These are phyloP conservation scores for Boletales sp. DNA, from an alignment of 768 basidiomycete species.

Conservation along the genomic window DNA sequence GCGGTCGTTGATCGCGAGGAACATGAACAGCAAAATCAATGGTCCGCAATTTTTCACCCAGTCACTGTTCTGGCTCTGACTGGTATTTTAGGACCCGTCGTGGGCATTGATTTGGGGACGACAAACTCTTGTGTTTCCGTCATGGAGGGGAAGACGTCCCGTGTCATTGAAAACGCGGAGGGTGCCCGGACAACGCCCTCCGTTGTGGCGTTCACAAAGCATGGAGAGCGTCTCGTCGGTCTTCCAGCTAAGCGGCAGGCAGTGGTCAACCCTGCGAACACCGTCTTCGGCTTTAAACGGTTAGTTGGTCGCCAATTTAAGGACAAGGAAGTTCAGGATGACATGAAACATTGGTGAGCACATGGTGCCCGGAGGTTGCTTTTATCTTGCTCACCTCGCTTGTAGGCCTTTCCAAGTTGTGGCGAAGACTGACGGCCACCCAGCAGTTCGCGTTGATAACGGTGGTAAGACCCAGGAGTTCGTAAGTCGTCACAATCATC, in stretches of 20 bases:
- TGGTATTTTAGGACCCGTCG: conserved; percentile 62
- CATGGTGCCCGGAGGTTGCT: neutral
- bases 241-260: conserved; percentile 97
- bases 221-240: conserved; percentile 94
- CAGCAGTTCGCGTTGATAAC: conserved; percentile 81
- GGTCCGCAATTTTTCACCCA: conserved; percentile 42
- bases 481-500: conserved; percentile 43
- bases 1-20: conserved; percentile 76
- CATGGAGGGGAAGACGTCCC: conserved; percentile 93
- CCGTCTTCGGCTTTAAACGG: conserved; percentile 92
- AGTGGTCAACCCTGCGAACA: conserved; percentile 92
- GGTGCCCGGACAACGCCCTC: conserved; percentile 98
- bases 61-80: neutral
- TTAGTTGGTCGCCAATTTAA: conserved; percentile 90
- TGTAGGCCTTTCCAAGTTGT: conserved; percentile 80
- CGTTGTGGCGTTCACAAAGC: conserved; percentile 97
- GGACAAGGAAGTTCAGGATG: conserved; percentile 92
- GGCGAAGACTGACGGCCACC: conserved; percentile 65
- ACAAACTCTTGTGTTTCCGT: conserved; percentile 90
- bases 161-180: conserved; percentile 97
- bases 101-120: conserved; percentile 96
- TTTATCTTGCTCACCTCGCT: neutral
- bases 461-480: conserved; percentile 78
- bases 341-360: conserved; percentile 77
- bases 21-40: conserved; percentile 93